Conservation (phyloP, 352 stramenopile genomes). For the Phytophthora pisi region DNA sequence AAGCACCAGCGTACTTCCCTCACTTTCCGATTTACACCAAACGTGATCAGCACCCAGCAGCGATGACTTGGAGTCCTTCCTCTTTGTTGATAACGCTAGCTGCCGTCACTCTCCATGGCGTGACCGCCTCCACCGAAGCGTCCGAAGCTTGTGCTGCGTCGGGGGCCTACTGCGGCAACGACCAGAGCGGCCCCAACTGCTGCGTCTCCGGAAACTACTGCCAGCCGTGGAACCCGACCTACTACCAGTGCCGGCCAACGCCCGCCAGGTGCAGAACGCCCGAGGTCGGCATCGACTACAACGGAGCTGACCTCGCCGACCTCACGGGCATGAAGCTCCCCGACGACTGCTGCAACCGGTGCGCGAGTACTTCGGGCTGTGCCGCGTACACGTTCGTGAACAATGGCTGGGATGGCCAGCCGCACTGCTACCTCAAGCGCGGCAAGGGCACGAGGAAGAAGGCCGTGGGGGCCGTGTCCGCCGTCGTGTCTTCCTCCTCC, state of each 20-base stretch:
- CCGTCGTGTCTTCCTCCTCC: constrained; percentile 11
- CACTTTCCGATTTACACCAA: background rate
- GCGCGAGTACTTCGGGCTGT: constrained; percentile 11
- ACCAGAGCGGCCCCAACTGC: constrained; percentile 23
- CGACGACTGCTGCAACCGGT: constrained; percentile 19
- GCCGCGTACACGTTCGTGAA: constrained; percentile 34
- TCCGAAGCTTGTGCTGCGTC: constrained; percentile 1
- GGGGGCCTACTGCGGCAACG: constrained; percentile 36
- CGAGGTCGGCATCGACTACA: constrained; percentile 42
- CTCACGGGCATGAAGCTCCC: constrained; percentile 27
- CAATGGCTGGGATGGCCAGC: constrained; percentile 22
- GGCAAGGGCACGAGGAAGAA: constrained; percentile 17
- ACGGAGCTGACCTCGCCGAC: constrained; percentile 41
- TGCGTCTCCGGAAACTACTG: constrained; percentile 51
- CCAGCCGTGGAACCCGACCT: constrained; percentile 43
- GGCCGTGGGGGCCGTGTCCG: constrained; percentile 18
- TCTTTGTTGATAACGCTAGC: background rate
- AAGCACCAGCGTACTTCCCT: background rate
- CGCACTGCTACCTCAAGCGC: constrained; percentile 32
- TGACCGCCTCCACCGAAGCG: background rate
- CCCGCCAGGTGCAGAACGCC: constrained; percentile 36
- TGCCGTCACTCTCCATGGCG: background rate
- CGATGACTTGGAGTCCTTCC: background rate
- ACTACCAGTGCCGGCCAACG: constrained; percentile 49
- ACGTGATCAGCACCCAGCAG: background rate